Percentiles rank a stretch among this genome's conserved stretches.
Evolutionary conservation across 257 asterid species (phyloP).

Genomic region (Plantago ovata): DNA sequence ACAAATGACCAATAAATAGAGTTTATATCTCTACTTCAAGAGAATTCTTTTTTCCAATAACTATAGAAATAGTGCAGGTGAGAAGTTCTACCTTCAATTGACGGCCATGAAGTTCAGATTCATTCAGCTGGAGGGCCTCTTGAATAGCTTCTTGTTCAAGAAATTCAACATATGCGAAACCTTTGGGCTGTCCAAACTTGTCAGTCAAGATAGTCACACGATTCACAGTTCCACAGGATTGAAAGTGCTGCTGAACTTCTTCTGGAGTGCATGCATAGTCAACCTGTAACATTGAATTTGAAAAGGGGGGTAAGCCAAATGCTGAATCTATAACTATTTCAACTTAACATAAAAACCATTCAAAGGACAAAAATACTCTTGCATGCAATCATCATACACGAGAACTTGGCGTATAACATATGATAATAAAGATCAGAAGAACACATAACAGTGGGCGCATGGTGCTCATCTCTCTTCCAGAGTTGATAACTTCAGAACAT

Average conservation of each 20-base stretch:
- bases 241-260: conserved; percentile 98
- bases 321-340: too few species aligned
- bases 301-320: too few species aligned
- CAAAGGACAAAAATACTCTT: too few species aligned
- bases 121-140: conserved; percentile 83
- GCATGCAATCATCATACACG: too few species aligned
- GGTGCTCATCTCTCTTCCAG: too few species aligned
- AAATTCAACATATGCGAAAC: conserved; percentile 94
- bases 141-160: conserved; percentile 81
- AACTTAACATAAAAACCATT: too few species aligned
- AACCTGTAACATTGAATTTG: conserved; percentile 41
- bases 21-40: background rate
- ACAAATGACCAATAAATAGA: background rate
- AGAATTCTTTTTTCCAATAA: background rate
- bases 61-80: background rate
- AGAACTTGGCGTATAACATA: too few species aligned
- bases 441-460: too few species aligned
- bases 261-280: conserved; percentile 98
- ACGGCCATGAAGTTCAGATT: conserved; percentile 95
- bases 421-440: too few species aligned
- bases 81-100: conserved; percentile 67
- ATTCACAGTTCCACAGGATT: conserved; percentile 90
- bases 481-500: too few species aligned
- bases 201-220: conserved; percentile 93
- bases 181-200: conserved; percentile 98